Percentiles rank a stretch among this genome's conserved stretches.
These are phyloP conservation scores for Primulina huaijiensis DNA, from an alignment of 257 asterid species.

Conservation along the genomic window DNA sequence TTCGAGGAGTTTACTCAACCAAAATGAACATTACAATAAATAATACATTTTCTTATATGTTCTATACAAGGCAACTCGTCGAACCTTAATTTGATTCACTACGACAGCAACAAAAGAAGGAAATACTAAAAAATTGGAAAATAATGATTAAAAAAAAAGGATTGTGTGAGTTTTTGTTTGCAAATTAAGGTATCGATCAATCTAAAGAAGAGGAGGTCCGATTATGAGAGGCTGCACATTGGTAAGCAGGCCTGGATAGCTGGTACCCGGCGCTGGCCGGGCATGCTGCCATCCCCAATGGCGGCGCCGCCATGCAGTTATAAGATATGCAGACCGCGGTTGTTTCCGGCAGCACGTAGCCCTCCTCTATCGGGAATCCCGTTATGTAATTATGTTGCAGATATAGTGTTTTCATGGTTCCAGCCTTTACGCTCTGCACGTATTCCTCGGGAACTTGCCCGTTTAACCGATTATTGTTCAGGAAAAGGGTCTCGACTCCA, in stretches of 20 bases:
- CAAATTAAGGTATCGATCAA: not conserved
- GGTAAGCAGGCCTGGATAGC: constrained; percentile 59
- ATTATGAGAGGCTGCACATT: constrained; percentile 45
- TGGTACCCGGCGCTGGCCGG: constrained; percentile 64
- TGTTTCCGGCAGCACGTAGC: constrained; percentile 46
- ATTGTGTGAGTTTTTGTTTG: not conserved
- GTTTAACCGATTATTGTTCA: constrained; percentile 54
- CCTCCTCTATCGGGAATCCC: constrained; percentile 47
- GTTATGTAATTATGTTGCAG: constrained; percentile 68
- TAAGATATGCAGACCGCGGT: constrained; percentile 62
- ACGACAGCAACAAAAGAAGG: not conserved
- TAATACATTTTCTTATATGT: too few relatives aligned
- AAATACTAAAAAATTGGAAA: not conserved
- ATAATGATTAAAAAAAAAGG: not conserved
- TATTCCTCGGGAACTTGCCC: constrained; percentile 66
- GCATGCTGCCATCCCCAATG: constrained; percentile 50
- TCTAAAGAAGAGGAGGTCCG: not conserved
- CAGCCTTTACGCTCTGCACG: constrained; percentile 41
- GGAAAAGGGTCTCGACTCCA: constrained; percentile 57
- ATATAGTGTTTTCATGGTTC: constrained; percentile 54
- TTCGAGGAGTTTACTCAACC: not conserved
- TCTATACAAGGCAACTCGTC: not conserved
- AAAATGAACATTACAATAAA: not conserved
- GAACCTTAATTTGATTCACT: not conserved
- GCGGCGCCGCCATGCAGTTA: constrained; percentile 61